Evolutionary conservation across 805 yeast species (phyloP).

Genomic region (Candida sanyiensis): DNA sequence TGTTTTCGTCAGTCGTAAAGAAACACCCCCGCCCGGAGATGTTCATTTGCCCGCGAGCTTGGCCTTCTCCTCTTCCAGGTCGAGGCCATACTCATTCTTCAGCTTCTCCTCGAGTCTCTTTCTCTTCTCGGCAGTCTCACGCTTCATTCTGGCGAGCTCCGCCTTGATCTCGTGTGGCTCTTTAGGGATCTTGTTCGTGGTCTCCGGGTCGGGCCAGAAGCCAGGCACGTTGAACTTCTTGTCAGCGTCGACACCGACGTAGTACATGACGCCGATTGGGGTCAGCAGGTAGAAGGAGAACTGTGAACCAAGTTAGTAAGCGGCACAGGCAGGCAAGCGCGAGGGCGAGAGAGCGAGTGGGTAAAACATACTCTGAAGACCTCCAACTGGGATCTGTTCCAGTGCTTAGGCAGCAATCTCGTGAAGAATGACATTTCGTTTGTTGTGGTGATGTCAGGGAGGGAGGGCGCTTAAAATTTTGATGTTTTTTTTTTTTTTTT

Average conservation of each 20-base stretch:
- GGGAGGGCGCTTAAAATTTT: too few relatives aligned
- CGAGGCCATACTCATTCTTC: slow-evolving; percentile 56
- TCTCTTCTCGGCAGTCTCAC: slow-evolving; percentile 70
- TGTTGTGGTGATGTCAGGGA: background rate
- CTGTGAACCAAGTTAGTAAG: slow-evolving; percentile 27
- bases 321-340: background rate
- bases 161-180: slow-evolving; percentile 90
- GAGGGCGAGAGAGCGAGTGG: too few relatives aligned
- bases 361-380: slow-evolving; percentile 14
- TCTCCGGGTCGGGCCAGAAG: slow-evolving; percentile 95
- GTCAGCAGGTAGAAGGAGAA: slow-evolving; percentile 80
- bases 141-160: slow-evolving; percentile 81
- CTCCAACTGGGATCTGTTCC: slow-evolving; percentile 13
- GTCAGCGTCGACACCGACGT: slow-evolving; percentile 87
- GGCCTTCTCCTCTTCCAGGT: slow-evolving; percentile 40
- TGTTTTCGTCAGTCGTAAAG: background rate
- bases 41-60: slow-evolving; percentile 25
- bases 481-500: too few relatives aligned
- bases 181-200: slow-evolving; percentile 85
- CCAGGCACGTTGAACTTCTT: slow-evolving; percentile 86
- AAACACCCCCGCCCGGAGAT: background rate
- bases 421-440: background rate
- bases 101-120: slow-evolving; percentile 68
- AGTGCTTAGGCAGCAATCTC: slow-evolving; percentile 3
- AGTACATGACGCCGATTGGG: slow-evolving; percentile 90